Conservation (phyloP, 2,329 filamentous ascomycete species). For the Bipolaris victoriae region DNA sequence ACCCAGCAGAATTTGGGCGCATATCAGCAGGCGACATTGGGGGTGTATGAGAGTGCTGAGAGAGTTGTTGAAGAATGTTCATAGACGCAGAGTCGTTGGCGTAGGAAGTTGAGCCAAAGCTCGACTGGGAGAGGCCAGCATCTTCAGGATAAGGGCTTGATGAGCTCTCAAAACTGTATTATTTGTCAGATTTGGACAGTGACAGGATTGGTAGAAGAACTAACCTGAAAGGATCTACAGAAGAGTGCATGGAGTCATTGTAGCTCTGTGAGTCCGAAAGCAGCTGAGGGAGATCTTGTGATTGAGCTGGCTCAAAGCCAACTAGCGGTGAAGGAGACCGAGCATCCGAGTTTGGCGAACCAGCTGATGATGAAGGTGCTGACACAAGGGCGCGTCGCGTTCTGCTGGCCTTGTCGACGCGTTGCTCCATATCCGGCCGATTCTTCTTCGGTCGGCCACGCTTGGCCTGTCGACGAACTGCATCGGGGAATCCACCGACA, state of each 20-base stretch:
- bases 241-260: slow-evolving; percentile 35
- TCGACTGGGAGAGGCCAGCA: slow-evolving; percentile 27
- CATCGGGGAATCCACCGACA: slow-evolving; percentile 88
- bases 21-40: slow-evolving; percentile 47
- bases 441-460: slow-evolving; percentile 70
- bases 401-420: slow-evolving; percentile 62
- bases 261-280: slow-evolving; percentile 36
- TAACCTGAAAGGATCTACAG: slow-evolving; percentile 42
- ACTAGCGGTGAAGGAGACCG: slow-evolving; percentile 39
- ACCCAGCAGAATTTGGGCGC: slow-evolving; percentile 37
- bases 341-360: slow-evolving; percentile 42
- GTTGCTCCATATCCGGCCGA: slow-evolving; percentile 64
- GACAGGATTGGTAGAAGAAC: background rate
- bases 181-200: slow-evolving; percentile 21
- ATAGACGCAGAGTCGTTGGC: slow-evolving; percentile 39
- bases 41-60: slow-evolving; percentile 44
- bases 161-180: slow-evolving; percentile 37
- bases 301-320: slow-evolving; percentile 32
- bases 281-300: slow-evolving; percentile 27
- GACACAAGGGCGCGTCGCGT: slow-evolving; percentile 53
- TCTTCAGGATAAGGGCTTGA: slow-evolving; percentile 40
- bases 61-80: slow-evolving; percentile 46
- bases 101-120: slow-evolving; percentile 41
- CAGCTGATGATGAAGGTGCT: slow-evolving; percentile 43
- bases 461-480: slow-evolving; percentile 70